Evolutionary conservation across 305 asterid species (phyloP).

Genomic region (Rubia peregrina): DNA sequence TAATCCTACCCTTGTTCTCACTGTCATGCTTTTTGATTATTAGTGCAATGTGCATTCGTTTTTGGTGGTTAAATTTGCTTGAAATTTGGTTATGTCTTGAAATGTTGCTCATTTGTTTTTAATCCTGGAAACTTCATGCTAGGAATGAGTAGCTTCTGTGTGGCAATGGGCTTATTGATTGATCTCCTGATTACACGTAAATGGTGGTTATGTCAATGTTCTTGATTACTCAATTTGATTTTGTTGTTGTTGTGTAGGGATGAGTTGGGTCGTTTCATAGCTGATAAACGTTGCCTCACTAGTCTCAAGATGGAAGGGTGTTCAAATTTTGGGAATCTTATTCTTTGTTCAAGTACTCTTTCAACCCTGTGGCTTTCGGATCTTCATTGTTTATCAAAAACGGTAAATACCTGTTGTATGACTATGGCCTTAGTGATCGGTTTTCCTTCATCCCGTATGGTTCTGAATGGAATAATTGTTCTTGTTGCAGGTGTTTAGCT

Average conservation of each 20-base stretch:
- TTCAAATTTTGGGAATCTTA: constrained; percentile 66
- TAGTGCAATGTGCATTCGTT: background rate
- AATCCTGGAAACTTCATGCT: background rate
- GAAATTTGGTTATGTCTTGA: background rate
- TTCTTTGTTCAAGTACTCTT: constrained; percentile 59
- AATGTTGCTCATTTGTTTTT: background rate
- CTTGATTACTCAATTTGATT: background rate
- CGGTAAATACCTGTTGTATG: constrained; percentile 35
- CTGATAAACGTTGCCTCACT: constrained; percentile 67
- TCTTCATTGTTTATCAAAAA: constrained; percentile 73
- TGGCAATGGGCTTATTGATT: background rate
- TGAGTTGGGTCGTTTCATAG: constrained; percentile 73
- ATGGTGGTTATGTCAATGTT: background rate
- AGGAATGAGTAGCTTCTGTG: background rate
- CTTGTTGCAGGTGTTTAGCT: constrained; percentile 57
- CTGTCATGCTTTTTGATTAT: background rate
- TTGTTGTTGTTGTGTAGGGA: constrained; percentile 46
- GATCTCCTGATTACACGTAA: too few species aligned
- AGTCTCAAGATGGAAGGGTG: constrained; percentile 96
- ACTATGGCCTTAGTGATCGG: background rate
- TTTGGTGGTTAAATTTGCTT: background rate
- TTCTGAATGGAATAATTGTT: background rate
- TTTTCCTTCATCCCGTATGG: background rate
- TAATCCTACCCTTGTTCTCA: background rate
- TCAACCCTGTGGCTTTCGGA: constrained; percentile 79